Conservation (phyloP, 2,329 filamentous ascomycete genomes). For the Epichloe glyceriae region DNA sequence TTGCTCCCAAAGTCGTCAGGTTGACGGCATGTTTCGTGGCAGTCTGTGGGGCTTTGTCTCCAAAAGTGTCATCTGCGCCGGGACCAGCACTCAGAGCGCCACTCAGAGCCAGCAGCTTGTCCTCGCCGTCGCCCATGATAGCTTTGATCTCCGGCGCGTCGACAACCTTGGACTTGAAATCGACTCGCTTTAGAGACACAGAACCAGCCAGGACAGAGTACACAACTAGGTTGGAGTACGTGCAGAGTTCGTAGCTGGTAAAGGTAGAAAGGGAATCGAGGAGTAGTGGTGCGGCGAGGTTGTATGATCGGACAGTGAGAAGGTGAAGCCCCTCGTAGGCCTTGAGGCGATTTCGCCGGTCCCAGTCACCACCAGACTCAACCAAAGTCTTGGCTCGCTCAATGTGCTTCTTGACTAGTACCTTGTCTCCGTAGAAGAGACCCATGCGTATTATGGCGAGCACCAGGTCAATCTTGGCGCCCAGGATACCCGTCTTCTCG, state of each 20-base stretch:
- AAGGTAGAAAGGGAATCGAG: slow-evolving; percentile 97
- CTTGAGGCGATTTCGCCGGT: slow-evolving; percentile 94
- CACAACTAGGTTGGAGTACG: slow-evolving; percentile 85
- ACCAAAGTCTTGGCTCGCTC: slow-evolving; percentile 83
- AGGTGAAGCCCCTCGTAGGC: slow-evolving; percentile 93
- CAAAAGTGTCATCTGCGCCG: slow-evolving; percentile 66
- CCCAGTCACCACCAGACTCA: slow-evolving; percentile 95
- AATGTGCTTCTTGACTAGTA: slow-evolving; percentile 84
- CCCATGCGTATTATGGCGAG: slow-evolving; percentile 92
- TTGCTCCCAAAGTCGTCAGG: slow-evolving; percentile 67
- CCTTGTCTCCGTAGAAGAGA: slow-evolving; percentile 89
- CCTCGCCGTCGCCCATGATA: slow-evolving; percentile 79
- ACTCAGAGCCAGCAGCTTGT: slow-evolving; percentile 71
- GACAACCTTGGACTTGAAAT: slow-evolving; percentile 98
- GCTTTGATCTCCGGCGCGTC: slow-evolving; percentile 98
- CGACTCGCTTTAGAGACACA: slow-evolving; percentile 86
- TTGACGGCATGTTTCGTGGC: slow-evolving; percentile 59
- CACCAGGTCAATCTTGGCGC: slow-evolving; percentile 93
- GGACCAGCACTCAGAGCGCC: slow-evolving; percentile 73
- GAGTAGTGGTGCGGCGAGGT: slow-evolving; percentile 76
- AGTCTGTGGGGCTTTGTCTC: slow-evolving; percentile 39
- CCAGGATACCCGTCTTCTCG: slow-evolving; percentile 93
- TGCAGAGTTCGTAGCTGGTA: slow-evolving; percentile 96
- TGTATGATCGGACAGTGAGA: slow-evolving; percentile 84
- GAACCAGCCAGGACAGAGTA: slow-evolving; percentile 93